Evolutionary conservation across 1,284 basidiomycete genomes (phyloP).

Genomic region (Trametes pubescens): DNA sequence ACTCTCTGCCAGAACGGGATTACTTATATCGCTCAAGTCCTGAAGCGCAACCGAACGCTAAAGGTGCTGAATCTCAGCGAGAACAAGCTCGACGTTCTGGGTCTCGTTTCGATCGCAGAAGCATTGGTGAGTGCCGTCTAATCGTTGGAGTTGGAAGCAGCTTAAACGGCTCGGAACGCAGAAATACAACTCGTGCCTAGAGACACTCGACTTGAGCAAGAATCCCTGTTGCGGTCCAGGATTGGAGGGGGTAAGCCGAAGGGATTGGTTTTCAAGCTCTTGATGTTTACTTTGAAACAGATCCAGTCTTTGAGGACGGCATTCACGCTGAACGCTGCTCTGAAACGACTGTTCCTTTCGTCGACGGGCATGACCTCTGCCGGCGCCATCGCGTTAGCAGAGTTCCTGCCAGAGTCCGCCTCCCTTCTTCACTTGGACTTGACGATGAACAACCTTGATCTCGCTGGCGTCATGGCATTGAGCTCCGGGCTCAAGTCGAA

Average conservation of each 20-base stretch:
- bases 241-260: conserved; percentile 80
- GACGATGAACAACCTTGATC: conserved; percentile 82
- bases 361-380: conserved; percentile 84
- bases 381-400: conserved; percentile 94
- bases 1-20: conserved; percentile 74
- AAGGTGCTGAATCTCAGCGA: conserved; percentile 95
- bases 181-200: conserved; percentile 96
- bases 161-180: conserved; percentile 39
- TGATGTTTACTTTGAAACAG: conserved; percentile 47
- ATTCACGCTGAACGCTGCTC: conserved; percentile 91
- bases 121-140: conserved; percentile 69
- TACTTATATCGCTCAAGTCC: conserved; percentile 90
- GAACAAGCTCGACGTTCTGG: conserved; percentile 89
- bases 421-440: conserved; percentile 91
- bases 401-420: conserved; percentile 92
- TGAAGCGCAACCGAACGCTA: conserved; percentile 95
- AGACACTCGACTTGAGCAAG: conserved; percentile 92
- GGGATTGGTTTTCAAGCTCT: neutral
- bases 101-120: conserved; percentile 86
- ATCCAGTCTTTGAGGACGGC: conserved; percentile 90
- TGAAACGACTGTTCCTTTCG: conserved; percentile 93
- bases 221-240: conserved; percentile 93
- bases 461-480: conserved; percentile 93
- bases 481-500: conserved; percentile 87
- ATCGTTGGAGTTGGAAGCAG: neutral